A percentile compares a stretch with the other conserved stretches of the same genome.
phyloP scores from a whole-genome alignment of 2,329 filamentous ascomycete species.

The Proliferodiscus dingleyae region DNA sequence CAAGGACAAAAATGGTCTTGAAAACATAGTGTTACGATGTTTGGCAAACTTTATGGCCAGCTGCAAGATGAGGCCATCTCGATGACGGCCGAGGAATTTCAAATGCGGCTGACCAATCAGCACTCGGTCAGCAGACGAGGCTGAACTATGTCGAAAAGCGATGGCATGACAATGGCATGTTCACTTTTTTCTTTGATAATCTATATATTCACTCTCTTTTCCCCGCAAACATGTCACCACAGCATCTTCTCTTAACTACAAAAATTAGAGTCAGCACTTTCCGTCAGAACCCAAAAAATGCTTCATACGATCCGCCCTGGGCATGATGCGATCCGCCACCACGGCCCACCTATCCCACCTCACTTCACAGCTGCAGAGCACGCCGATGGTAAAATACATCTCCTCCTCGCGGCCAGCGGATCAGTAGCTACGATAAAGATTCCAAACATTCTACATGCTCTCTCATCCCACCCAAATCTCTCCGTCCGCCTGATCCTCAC shows the following conservation, averaged over 20 bases:
- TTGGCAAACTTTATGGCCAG: not conserved
- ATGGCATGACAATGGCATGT: no score
- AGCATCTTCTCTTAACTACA: no score
- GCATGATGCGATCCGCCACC: conserved; percentile 9
- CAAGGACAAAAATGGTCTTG: conserved; percentile 27
- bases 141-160: conserved; percentile 6
- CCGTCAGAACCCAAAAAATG: conserved; percentile 11
- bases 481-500: conserved; percentile 86
- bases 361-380: conserved; percentile 29
- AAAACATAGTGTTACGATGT: conserved; percentile 22
- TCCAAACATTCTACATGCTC: conserved; percentile 57
- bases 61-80: not conserved
- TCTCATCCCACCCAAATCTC: conserved; percentile 49
- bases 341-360: conserved; percentile 5
- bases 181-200: not conserved
- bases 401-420: conserved; percentile 63
- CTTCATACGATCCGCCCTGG: conserved; percentile 16
- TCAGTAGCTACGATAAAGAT: conserved; percentile 89
- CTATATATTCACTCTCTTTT: no score
- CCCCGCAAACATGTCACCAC: no score
- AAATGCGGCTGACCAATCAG: conserved; percentile 26
- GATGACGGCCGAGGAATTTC: conserved; percentile 16
- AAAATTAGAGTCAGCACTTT: not conserved
- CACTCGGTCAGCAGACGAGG: conserved; percentile 19
- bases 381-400: conserved; percentile 50